Evolutionary conservation across 495 filamentous ascomycete genomes (phyloP), one percentile per base, ranked within the genome.

Genomic region (Penicillium mononematosum): DNA sequence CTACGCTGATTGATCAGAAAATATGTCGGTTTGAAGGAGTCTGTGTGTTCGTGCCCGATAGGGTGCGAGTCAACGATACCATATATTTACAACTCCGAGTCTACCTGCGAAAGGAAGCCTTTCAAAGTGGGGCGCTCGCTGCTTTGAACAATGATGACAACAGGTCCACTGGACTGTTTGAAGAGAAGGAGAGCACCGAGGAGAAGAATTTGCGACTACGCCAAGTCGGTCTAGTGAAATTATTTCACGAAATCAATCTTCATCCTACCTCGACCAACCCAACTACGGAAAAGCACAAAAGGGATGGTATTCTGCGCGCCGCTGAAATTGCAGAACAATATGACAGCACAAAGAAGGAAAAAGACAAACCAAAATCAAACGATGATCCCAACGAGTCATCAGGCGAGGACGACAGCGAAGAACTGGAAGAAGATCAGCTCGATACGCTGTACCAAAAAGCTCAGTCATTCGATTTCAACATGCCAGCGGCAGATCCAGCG

Each of bases 401-500:
- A 2, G 82, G 83, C 16, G 89, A 91, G 14, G 88, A 92, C n/a
- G 91, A 96, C 12, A 89, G 90, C 3, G 80, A 91, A 59, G 92
- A 97, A 70, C 82, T 98, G 1, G 91, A 97, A 71, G 89, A 97
- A 67, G 92, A 96, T 64, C 94, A 98, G 63, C 85, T 98, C 16
- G 93, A 98, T 66, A 85, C 88, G 0, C 78, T 98, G 5, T 98
- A 98, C 65, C 90, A 89, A 66, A 98, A 98, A 69, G 94, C 94
- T 2, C 94, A 98, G 63, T 91, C 90, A 0, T 98, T 97, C 60
- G 95, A 98, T 68, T 98, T 97, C 66, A 84, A 86, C 65, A 95
- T 92, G 22, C 92, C 93, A 3, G 85, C 88, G 69, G 84, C 88
- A 12, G 85, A 96, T 59, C 92, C 94, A 24, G 83, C 90, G 11